These are phyloP conservation scores for Hippophae gyantsensis DNA, from an alignment of 306 rosid genomes.

Conservation along the genomic window DNA sequence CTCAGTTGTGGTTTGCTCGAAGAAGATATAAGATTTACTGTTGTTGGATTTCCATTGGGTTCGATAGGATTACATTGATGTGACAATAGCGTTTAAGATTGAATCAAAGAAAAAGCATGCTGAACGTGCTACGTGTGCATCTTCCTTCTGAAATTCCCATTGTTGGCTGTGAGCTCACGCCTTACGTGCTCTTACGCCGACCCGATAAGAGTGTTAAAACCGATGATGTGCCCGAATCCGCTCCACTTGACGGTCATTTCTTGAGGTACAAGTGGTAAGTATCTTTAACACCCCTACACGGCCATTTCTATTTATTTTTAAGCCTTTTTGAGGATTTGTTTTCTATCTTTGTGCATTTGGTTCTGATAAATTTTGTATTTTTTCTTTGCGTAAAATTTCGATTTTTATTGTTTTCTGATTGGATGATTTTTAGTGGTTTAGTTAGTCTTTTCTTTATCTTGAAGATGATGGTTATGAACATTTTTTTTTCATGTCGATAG, in stretches of 20 bases:
- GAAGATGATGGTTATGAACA: too few relatives aligned
- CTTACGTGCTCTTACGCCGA: conserved; percentile 81
- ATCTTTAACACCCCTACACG: background rate
- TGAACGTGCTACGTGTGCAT: conserved; percentile 91
- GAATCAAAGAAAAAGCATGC: conserved; percentile 53
- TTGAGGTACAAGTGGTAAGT: conserved; percentile 89
- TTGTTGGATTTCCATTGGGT: conserved; percentile 24
- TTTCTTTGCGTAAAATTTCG: too few relatives aligned
- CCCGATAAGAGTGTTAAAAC: conserved; percentile 38
- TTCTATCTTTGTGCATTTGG: too few relatives aligned
- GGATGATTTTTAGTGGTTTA: too few relatives aligned
- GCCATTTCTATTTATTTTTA: background rate
- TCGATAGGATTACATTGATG: conserved; percentile 31
- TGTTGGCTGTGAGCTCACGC: conserved; percentile 96
- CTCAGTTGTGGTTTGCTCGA: conserved; percentile 14
- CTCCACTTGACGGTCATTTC: conserved; percentile 75
- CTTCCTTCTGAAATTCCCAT: conserved; percentile 96
- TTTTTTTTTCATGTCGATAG: too few relatives aligned
- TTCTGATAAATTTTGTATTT: too few relatives aligned
- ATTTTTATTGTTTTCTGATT: too few relatives aligned
- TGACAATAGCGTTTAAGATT: conserved; percentile 39
- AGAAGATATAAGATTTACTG: conserved; percentile 23
- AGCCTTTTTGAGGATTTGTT: background rate
- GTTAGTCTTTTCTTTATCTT: too few relatives aligned
- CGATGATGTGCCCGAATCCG: conserved; percentile 73